Conservation (phyloP, 1,284 basidiomycete species). For the Cutaneotrichosporon cavernicola region DNA sequence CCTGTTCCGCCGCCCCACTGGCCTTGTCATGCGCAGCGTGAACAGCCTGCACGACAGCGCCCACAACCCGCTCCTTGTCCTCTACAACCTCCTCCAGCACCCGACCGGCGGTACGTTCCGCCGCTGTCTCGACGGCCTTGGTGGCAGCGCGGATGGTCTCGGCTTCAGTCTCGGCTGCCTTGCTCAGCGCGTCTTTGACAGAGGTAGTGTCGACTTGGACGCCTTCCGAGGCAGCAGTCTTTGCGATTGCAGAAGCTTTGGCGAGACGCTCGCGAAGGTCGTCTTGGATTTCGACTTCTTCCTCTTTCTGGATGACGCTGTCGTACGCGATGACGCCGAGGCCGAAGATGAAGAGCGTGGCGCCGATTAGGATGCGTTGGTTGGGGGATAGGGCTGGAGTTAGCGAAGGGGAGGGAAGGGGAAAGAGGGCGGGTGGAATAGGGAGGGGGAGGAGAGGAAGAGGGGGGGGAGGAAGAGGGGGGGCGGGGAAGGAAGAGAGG, state of each 20-base stretch:
- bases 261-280: constrained; percentile 4
- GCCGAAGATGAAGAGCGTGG: constrained; percentile 13
- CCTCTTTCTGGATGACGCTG: constrained; percentile 2
- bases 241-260: not conserved
- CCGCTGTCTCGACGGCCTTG: not conserved
- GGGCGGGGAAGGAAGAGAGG: not conserved
- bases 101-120: not conserved
- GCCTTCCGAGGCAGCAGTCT: not conserved
- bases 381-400: constrained; percentile 20
- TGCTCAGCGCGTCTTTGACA: not conserved
- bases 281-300: constrained; percentile 14
- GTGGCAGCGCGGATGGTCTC: not conserved
- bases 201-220: not conserved
- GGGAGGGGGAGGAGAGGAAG: not conserved
- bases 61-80: not conserved
- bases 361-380: constrained; percentile 18
- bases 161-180: not conserved
- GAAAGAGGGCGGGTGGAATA: not conserved
- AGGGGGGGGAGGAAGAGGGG: not conserved
- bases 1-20: not conserved
- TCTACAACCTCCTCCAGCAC: not conserved
- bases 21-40: not conserved
- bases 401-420: not conserved
- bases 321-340: constrained; percentile 14
- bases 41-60: not conserved